These are phyloP conservation scores for Penstemon barbatus DNA, from an alignment of 257 asterid genomes.

Conservation along the genomic window DNA sequence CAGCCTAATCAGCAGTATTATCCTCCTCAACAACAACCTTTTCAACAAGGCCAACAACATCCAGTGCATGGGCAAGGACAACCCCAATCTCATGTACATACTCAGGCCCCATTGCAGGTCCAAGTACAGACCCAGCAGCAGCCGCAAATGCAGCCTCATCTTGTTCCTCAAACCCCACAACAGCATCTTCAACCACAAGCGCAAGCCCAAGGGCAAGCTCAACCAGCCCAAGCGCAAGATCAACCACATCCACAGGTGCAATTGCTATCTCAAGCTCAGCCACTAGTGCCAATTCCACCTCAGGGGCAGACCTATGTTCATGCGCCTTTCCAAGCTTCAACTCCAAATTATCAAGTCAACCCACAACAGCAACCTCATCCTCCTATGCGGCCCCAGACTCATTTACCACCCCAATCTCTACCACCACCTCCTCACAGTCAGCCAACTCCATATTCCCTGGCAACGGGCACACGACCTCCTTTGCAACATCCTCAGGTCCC, in stretches of 20 bases:
- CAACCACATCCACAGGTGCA: slow-evolving; percentile 40
- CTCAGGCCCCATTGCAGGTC: slow-evolving; percentile 42
- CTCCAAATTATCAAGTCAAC: slow-evolving; percentile 49
- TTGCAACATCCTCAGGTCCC: slow-evolving; percentile 57
- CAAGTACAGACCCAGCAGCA: slow-evolving; percentile 27
- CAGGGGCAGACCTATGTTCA: slow-evolving; percentile 39
- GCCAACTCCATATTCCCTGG: slow-evolving; percentile 43
- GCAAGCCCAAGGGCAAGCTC: slow-evolving; percentile 7
- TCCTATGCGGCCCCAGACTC: slow-evolving; percentile 53
- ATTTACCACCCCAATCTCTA: slow-evolving; percentile 37
- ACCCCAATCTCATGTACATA: slow-evolving; percentile 48
- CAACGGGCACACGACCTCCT: slow-evolving; percentile 48
- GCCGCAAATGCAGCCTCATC: slow-evolving; percentile 15
- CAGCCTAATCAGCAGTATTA: slow-evolving; percentile 36
- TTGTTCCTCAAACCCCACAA: too few relatives aligned
- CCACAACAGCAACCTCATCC: slow-evolving; percentile 49
- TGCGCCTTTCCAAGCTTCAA: slow-evolving; percentile 42
- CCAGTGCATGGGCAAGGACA: slow-evolving; percentile 54
- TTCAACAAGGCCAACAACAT: slow-evolving; percentile 64
- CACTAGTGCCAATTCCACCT: background rate
- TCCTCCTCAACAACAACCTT: slow-evolving; percentile 46
- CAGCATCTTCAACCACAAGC: too few relatives aligned
- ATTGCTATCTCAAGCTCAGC: slow-evolving; percentile 31
- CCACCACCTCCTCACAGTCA: slow-evolving; percentile 46
- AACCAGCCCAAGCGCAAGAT: slow-evolving; percentile 32